Percentiles rank a stretch among this genome's conserved stretches.
phyloP scores from a whole-genome alignment of 768 basidiomycete genomes.

The Leccinum subgranulosum region DNA sequence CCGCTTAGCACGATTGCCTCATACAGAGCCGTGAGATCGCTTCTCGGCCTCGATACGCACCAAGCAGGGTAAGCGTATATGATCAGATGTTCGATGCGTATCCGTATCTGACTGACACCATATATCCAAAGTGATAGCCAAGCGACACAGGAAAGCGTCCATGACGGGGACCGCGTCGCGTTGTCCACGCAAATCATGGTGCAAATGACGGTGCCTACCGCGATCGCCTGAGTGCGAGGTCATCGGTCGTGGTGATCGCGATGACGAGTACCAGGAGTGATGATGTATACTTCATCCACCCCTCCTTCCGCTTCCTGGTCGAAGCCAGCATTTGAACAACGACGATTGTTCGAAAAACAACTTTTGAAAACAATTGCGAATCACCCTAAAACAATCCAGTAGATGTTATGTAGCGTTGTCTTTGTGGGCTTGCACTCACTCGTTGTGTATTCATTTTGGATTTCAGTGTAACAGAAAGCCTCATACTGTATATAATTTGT shows the following conservation, averaged over 20 bases:
- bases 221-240: neutral
- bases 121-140: neutral
- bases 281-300: neutral
- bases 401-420: neutral
- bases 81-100: slow-evolving; percentile 25
- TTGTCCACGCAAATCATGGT: neutral
- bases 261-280: neutral
- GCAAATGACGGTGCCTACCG: neutral
- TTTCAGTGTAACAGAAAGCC: neutral
- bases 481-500: too few relatives aligned
- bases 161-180: neutral
- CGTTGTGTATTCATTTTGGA: neutral
- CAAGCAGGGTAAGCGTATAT: neutral
- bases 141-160: neutral
- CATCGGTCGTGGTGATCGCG: neutral
- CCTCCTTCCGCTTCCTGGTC: neutral
- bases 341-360: too few relatives aligned
- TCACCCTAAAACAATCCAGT: too few relatives aligned
- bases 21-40: slow-evolving; percentile 15
- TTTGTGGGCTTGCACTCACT: neutral
- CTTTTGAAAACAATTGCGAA: neutral
- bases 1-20: slow-evolving; percentile 13
- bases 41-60: slow-evolving; percentile 5
- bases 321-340: neutral
- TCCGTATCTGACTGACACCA: neutral